Percentiles rank a stretch among this genome's conserved stretches.
Conservation (phyloP, 257 asterid genomes). For the Linderniella brevidens region DNA sequence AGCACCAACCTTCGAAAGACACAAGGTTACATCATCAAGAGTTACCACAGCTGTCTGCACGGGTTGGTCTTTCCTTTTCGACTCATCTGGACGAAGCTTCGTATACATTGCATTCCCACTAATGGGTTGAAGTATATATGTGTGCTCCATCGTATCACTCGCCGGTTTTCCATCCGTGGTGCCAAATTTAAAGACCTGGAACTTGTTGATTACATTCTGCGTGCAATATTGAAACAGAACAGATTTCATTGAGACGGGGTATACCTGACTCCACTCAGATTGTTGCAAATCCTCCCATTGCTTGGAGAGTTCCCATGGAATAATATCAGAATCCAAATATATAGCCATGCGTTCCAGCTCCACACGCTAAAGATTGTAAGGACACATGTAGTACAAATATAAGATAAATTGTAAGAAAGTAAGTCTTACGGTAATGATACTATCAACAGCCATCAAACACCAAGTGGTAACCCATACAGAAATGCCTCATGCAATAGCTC, state of each 20-base stretch:
- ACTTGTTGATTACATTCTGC: conserved; percentile 13
- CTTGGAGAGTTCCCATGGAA: conserved; percentile 59
- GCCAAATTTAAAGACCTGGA: conserved; percentile 76
- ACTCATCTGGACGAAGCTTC: conserved; percentile 48
- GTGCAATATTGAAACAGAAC: conserved; percentile 4
- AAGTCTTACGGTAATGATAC: neutral
- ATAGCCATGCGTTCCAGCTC: conserved; percentile 80
- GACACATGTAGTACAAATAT: conserved; percentile 9
- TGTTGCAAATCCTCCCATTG: conserved; percentile 77
- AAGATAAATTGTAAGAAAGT: neutral
- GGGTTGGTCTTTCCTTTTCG: conserved; percentile 41
- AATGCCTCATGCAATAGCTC: too few species aligned
- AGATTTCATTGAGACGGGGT: conserved; percentile 4
- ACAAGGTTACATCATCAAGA: conserved; percentile 87
- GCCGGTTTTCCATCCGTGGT: conserved; percentile 70
- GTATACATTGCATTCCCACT: conserved; percentile 82
- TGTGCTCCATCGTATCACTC: conserved; percentile 29
- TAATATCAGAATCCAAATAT: conserved; percentile 76
- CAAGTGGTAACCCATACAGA: too few species aligned
- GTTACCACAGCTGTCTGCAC: conserved; percentile 65
- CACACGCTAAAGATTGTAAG: conserved; percentile 41
- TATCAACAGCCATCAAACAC: too few species aligned
- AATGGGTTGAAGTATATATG: conserved; percentile 75
- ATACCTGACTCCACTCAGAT: conserved; percentile 80
- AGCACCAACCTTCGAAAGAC: conserved; percentile 71